Percentiles rank a stretch among this genome's conserved stretches.
Conservation (phyloP, 2,329 filamentous ascomycete species). For the Microcyclosporella mali region DNA sequence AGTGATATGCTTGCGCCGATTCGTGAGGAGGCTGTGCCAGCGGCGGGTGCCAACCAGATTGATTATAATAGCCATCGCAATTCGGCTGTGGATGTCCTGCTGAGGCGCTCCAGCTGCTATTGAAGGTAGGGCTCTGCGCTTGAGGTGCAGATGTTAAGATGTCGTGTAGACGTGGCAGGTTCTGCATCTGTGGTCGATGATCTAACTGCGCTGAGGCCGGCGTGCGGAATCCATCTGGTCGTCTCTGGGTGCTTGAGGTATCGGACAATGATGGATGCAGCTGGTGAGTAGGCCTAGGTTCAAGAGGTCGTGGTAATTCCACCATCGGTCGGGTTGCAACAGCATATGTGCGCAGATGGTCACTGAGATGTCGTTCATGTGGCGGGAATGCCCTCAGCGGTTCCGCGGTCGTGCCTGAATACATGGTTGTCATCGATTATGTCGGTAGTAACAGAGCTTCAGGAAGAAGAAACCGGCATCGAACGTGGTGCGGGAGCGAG, state of each 20-base stretch:
- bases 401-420: conserved; percentile 8
- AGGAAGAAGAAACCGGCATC: conserved; percentile 4
- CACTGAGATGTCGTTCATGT: conserved; percentile 17
- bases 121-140: conserved; percentile 12
- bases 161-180: conserved; percentile 26
- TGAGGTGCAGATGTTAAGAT: conserved; percentile 23
- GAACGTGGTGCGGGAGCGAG: not conserved
- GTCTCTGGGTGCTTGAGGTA: conserved; percentile 7
- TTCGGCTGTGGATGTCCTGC: conserved; percentile 13
- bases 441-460: conserved; percentile 5
- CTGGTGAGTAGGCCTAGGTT: conserved; percentile 20
- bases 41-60: conserved; percentile 20
- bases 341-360: conserved; percentile 12
- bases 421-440: conserved; percentile 6
- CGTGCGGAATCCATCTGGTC: conserved; percentile 17
- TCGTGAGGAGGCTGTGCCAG: conserved; percentile 15
- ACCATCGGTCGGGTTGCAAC: conserved; percentile 9
- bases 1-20: conserved; percentile 10
- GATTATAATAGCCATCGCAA: conserved; percentile 15
- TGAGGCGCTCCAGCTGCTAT: conserved; percentile 11
- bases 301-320: conserved; percentile 24
- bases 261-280: conserved; percentile 17
- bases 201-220: conserved; percentile 12
- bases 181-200: conserved; percentile 21
- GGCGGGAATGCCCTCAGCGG: conserved; percentile 6